These are phyloP conservation scores for Geotrichum candidum DNA, from an alignment of 1,139 yeast species.

Conservation along the genomic window DNA sequence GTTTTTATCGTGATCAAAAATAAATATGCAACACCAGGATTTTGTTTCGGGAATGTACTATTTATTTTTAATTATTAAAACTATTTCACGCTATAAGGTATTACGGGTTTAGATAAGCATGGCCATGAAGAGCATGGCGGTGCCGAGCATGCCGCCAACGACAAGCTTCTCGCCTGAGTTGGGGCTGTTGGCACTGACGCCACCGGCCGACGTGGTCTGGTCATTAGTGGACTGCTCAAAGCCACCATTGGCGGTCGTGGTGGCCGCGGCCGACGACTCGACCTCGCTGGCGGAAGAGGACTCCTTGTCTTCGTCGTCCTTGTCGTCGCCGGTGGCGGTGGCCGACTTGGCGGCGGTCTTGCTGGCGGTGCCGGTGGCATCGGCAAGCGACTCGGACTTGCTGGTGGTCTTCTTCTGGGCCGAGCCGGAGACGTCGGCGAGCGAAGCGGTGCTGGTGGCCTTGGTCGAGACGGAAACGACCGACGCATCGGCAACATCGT, in stretches of 20 bases:
- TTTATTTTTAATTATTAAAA: background rate
- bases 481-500: conserved; percentile 16
- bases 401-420: background rate
- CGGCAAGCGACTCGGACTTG: background rate
- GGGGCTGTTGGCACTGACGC: background rate
- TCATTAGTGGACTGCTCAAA: background rate
- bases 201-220: background rate
- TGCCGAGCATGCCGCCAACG: background rate
- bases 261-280: no score
- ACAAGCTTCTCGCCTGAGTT: background rate
- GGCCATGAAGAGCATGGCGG: background rate
- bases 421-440: conserved; percentile 12
- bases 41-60: background rate
- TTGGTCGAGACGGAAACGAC: conserved; percentile 19
- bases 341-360: background rate
- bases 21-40: no score
- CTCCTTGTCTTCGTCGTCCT: background rate
- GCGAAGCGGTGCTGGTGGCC: conserved; percentile 3
- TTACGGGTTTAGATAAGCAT: background rate
- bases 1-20: no score
- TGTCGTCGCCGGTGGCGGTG: background rate
- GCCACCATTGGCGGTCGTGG: background rate
- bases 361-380: background rate
- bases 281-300: background rate
- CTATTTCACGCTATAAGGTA: background rate